These are phyloP conservation scores for Trypanosoma platydactyli DNA, from an alignment of 208 protist species.

Conservation along the genomic window DNA sequence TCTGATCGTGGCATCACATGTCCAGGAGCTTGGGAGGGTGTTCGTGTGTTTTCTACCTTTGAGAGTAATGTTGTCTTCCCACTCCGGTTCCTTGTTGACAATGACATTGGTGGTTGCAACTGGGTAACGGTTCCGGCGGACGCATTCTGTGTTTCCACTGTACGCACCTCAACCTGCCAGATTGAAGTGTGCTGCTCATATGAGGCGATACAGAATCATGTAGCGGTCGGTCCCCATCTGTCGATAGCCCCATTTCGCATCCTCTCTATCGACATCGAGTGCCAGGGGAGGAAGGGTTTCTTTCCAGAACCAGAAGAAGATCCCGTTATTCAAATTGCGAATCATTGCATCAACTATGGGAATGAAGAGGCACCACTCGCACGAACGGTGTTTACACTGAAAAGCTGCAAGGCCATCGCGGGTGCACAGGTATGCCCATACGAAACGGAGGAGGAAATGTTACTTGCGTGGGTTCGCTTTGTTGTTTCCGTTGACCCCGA, in stretches of 20 bases:
- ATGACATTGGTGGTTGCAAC: conserved; percentile 93
- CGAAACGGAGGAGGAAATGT: conserved; percentile 94
- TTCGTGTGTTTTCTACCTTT: conserved; percentile 93
- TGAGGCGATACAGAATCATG: conserved; percentile 84
- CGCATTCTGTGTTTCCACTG: conserved; percentile 40
- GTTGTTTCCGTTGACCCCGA: conserved; percentile 91
- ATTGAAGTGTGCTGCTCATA: conserved; percentile 93
- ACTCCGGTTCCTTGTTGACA: conserved; percentile 99
- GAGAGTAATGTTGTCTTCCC: conserved; percentile 99
- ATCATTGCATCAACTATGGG: conserved; percentile 94
- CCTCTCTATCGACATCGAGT: conserved; percentile 99
- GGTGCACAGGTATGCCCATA: conserved; percentile 94
- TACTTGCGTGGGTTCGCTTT: conserved; percentile 90
- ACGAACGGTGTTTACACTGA: conserved; percentile 93
- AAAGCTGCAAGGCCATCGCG: conserved; percentile 94
- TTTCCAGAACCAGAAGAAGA: conserved; percentile 99
- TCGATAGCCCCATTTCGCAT: conserved; percentile 98
- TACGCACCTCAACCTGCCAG: conserved; percentile 83
- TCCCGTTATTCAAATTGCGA: conserved; percentile 99
- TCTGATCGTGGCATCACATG: conserved; percentile 76
- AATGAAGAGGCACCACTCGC: conserved; percentile 59
- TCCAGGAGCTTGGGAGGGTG: conserved; percentile 66
- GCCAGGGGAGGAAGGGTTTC: conserved; percentile 95
- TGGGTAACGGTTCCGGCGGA: conserved; percentile 92
- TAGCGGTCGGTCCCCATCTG: conserved; percentile 90